Base-by-base conservation (phyloP, 1,284 basidiomycete genomes). In the Cryptococcus amylolentus region DNA sequence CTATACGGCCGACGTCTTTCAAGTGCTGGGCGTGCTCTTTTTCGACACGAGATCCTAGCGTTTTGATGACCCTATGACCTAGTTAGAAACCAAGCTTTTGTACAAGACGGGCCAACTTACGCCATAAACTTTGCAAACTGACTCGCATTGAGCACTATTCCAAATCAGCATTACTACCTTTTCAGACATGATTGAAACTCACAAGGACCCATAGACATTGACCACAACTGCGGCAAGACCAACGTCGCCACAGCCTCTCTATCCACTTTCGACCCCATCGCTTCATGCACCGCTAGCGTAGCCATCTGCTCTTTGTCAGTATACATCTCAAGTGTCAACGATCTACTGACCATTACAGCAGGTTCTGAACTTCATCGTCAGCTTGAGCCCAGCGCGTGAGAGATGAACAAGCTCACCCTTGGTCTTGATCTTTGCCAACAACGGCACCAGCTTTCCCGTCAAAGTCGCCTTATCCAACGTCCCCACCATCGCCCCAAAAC, bases 121-220 rank as follows among this genome's bases (percentile, higher is more conserved):
- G 77, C 75, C 91, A 94, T 94, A 73, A 94, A 94, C 4, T 88
- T 84, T 61, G 87, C 83, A 72, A 98, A 99, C 76, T 99, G 96
- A 35, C 88, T 84, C 4, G 93, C 83, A 65, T 87, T 96, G 28
- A 98, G 78, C 40, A 97, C 88, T 90, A 67, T 26, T 23, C 20
- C 60, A 38, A 37, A 40, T 31, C 16, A 23, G 40, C 14, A 27
- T 20, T 38, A 41, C 14, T 47, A 35, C 13, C 26, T 35, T n/a
- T 42, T 12, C 6, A 18, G 23, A 26, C 14, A 41, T 7, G 13
- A 46, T 20, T 16, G 27, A 20, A 23, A 81, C 88, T 69, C 71
- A 91, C 89, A 73, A 52, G 93, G 93, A n/a, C 92, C 93, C 79
- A 96, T 94, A 1, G 89, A 92, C 91, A 97, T 95, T 1, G 87